Conservation (phyloP, 2,329 filamentous ascomycete genomes). For the Phaeosphaeria sp. region DNA sequence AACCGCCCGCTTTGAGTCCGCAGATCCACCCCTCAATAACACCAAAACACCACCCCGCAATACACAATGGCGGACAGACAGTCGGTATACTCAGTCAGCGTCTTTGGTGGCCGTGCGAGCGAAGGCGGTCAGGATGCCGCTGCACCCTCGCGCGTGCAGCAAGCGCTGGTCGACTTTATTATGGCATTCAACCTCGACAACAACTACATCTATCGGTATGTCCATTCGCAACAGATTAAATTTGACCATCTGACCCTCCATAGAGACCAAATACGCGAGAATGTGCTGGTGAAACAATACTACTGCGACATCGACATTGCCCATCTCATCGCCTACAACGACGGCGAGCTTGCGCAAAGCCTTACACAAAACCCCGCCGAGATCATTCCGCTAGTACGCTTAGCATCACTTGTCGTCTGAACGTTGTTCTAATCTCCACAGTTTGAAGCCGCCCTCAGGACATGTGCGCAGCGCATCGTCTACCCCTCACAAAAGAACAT, state of each 20-base stretch:
- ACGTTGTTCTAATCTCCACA: constrained; percentile 48
- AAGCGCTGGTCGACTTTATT: constrained; percentile 86
- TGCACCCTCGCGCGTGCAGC: constrained; percentile 63
- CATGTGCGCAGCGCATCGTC: constrained; percentile 91
- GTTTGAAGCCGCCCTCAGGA: constrained; percentile 91
- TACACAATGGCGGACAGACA: constrained; percentile 68
- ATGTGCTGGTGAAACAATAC: constrained; percentile 91
- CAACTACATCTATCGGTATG: constrained; percentile 84
- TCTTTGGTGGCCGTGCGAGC: constrained; percentile 64
- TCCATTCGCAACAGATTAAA: neutral
- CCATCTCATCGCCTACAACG: constrained; percentile 94
- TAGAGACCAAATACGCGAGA: constrained; percentile 94
- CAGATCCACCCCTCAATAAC: constrained; percentile 19
- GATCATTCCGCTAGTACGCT: constrained; percentile 82
- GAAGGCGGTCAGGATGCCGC: constrained; percentile 41
- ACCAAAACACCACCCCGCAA: constrained; percentile 10
- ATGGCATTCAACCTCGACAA: constrained; percentile 94
- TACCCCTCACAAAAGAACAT: constrained; percentile 75
- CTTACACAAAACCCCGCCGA: constrained; percentile 89
- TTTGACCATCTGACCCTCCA: constrained; percentile 39
- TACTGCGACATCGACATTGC: constrained; percentile 96
- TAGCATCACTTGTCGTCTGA: neutral
- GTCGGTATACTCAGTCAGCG: constrained; percentile 83
- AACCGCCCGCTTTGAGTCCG: constrained; percentile 19
- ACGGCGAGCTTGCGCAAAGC: constrained; percentile 83